Evolutionary conservation across 2,329 filamentous ascomycete species (phyloP).

Genomic region (Pseudocercospora cruenta): DNA sequence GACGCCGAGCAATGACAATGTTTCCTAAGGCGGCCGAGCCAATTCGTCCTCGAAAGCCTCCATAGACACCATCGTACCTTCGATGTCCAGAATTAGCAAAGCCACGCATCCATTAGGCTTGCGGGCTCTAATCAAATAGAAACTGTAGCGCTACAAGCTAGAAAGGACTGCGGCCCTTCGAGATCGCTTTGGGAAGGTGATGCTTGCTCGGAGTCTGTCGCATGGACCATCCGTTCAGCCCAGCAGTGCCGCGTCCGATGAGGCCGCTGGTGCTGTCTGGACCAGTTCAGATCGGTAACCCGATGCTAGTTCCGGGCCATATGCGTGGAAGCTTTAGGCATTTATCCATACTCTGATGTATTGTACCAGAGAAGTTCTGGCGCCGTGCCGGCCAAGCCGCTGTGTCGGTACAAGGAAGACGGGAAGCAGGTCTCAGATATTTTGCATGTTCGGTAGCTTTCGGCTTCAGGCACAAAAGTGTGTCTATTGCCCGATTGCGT

Average conservation of each 20-base stretch:
- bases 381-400: too few relatives aligned
- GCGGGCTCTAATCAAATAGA: background rate
- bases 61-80: background rate
- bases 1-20: background rate
- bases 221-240: background rate
- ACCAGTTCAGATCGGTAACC: background rate
- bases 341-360: too few relatives aligned
- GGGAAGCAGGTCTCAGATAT: too few relatives aligned
- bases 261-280: background rate
- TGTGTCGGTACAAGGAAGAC: too few relatives aligned
- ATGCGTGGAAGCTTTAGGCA: background rate
- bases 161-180: background rate
- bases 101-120: background rate
- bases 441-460: background rate
- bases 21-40: background rate
- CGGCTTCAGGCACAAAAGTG: background rate
- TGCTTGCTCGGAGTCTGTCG: too few relatives aligned
- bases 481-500: too few relatives aligned
- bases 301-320: background rate
- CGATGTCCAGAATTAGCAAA: background rate
- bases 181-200: background rate
- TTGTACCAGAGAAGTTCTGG: constrained; percentile 2
- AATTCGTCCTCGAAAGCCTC: background rate
- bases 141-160: background rate
- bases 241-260: background rate